Conservation (phyloP, 1,284 basidiomycete species). For the Gomphus bonarii region DNA sequence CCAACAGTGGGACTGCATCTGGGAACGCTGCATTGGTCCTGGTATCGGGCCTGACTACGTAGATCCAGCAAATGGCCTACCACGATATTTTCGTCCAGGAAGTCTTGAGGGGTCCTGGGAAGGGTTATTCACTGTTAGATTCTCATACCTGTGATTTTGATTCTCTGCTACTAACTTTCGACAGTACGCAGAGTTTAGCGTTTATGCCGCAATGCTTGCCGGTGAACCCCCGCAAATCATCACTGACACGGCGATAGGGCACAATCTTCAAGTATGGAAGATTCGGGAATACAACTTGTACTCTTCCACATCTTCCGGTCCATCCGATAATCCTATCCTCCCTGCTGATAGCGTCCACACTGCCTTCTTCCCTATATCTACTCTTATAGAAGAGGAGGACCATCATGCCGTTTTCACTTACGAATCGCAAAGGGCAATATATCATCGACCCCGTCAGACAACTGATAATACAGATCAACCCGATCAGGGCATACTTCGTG, state of each 20-base stretch:
- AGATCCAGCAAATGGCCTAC: constrained; percentile 15
- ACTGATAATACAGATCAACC: not conserved
- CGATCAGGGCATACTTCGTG: constrained; percentile 19
- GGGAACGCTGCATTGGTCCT: constrained; percentile 10
- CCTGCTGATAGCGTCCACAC: constrained; percentile 27
- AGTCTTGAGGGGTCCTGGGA: constrained; percentile 66
- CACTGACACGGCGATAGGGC: constrained; percentile 45
- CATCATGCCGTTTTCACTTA: not conserved
- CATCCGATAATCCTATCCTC: constrained; percentile 21
- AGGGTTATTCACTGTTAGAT: constrained; percentile 57
- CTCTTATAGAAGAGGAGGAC: constrained; percentile 22
- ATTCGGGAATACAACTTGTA: constrained; percentile 52
- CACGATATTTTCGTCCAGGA: constrained; percentile 26
- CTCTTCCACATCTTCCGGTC: constrained; percentile 22
- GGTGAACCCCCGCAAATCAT: constrained; percentile 49
- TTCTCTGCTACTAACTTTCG: constrained; percentile 8
- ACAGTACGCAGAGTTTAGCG: constrained; percentile 66
- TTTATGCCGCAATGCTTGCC: constrained; percentile 51
- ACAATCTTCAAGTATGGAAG: constrained; percentile 71
- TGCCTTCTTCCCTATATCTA: constrained; percentile 40
- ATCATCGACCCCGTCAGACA: not conserved
- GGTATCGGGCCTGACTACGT: constrained; percentile 33
- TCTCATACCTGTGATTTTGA: not conserved
- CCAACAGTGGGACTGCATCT: constrained; percentile 15
- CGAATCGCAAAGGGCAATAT: not conserved